Conservation (phyloP, 2,329 filamentous ascomycete species). For the Pseudocercospora macadamiae region DNA sequence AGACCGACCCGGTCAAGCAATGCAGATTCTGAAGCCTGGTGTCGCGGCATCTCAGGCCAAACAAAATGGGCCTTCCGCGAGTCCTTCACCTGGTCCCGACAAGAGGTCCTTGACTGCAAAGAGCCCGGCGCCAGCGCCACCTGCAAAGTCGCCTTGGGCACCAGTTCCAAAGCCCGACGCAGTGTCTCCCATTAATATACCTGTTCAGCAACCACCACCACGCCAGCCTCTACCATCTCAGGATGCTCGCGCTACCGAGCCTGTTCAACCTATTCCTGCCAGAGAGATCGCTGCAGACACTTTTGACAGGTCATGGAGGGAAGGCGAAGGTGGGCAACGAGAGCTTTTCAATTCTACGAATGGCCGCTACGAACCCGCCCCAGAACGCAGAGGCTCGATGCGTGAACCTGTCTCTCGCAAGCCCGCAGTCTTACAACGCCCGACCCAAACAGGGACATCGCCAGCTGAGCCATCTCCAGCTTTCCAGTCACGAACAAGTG, state of each 20-base stretch:
- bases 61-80: constrained; percentile 52
- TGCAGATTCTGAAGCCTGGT: constrained; percentile 55
- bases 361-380: constrained; percentile 86
- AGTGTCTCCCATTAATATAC: constrained; percentile 69
- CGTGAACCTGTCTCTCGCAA: constrained; percentile 71
- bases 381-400: constrained; percentile 72
- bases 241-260: constrained; percentile 61
- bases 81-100: constrained; percentile 51
- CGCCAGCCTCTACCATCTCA: constrained; percentile 47
- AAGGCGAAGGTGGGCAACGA: constrained; percentile 62
- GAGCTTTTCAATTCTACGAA: constrained; percentile 96
- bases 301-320: constrained; percentile 84
- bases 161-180: constrained; percentile 82
- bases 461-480: constrained; percentile 83
- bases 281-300: constrained; percentile 94
- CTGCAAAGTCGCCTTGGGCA: constrained; percentile 91
- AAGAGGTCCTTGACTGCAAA: constrained; percentile 76
- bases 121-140: constrained; percentile 68
- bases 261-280: constrained; percentile 57
- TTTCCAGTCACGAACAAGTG: constrained; percentile 76
- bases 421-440: constrained; percentile 77
- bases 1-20: constrained; percentile 43
- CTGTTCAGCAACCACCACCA: constrained; percentile 46
- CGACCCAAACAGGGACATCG: constrained; percentile 62
- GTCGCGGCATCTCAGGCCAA: constrained; percentile 43